A percentile compares a stretch with the other conserved stretches of the same genome.
Conservation (phyloP, 1,284 basidiomycete species). For the Trametes sp. region DNA sequence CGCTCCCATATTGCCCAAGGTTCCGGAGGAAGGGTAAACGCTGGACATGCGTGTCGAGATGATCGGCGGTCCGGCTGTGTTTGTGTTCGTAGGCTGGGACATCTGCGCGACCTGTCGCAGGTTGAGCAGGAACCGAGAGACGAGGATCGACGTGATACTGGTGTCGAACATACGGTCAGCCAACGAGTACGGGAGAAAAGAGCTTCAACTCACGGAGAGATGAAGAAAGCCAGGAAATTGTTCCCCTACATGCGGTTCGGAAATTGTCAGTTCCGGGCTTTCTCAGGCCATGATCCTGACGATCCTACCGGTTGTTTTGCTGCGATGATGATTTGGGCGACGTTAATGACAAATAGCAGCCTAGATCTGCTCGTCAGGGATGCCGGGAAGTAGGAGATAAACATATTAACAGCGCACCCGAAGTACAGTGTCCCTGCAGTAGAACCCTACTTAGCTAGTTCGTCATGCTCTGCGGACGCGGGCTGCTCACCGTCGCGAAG, state of each 20-base stretch:
- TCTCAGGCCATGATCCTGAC: not conserved
- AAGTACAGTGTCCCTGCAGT: not conserved
- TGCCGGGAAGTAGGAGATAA: not conserved
- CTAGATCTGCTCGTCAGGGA: not conserved
- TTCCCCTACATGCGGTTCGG: not conserved
- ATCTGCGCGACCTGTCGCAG: conserved; percentile 18
- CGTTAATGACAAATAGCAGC: conserved; percentile 19
- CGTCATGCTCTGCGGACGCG: not conserved
- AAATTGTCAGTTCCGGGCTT: too few species aligned
- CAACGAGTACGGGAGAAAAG: not conserved
- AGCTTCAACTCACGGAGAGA: conserved; percentile 15
- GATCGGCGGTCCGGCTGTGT: not conserved
- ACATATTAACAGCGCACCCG: not conserved
- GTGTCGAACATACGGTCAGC: not conserved
- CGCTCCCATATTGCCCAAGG: conserved; percentile 17
- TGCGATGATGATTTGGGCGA: conserved; percentile 16
- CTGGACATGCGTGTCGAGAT: conserved; percentile 16
- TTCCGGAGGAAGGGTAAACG: not conserved
- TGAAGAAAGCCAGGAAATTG: conserved; percentile 12
- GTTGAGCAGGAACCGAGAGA: conserved; percentile 29
- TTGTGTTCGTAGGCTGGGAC: not conserved
- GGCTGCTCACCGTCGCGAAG: not conserved
- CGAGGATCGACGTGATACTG: conserved; percentile 27
- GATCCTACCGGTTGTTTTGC: conserved; percentile 10
- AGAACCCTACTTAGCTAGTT: not conserved